Conservation (phyloP, 805 yeast genomes). For the Debaryomyces hansenii region DNA sequence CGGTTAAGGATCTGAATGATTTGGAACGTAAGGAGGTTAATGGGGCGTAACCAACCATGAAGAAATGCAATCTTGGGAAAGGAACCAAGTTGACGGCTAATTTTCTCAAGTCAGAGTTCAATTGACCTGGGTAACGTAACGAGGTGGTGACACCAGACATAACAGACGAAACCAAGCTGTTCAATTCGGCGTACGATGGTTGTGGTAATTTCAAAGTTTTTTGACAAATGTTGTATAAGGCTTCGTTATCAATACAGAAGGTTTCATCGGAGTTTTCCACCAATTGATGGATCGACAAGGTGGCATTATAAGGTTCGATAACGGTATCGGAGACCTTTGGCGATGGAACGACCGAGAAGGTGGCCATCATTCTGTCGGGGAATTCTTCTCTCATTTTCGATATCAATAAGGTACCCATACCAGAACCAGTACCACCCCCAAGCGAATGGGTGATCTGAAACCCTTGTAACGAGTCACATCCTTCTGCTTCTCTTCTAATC, state of each 20-base stretch:
- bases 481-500: constrained; percentile 91
- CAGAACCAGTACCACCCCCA: constrained; percentile 92
- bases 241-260: constrained; percentile 94
- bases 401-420: constrained; percentile 89
- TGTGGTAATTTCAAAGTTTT: constrained; percentile 77
- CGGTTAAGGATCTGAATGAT: constrained; percentile 80
- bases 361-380: constrained; percentile 95
- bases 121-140: constrained; percentile 91
- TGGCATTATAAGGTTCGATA: constrained; percentile 93
- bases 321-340: constrained; percentile 92
- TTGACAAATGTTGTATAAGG: constrained; percentile 85
- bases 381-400: constrained; percentile 88
- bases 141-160: constrained; percentile 97
- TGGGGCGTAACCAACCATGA: constrained; percentile 95
- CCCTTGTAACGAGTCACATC: constrained; percentile 90
- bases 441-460: constrained; percentile 72
- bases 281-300: constrained; percentile 85
- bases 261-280: constrained; percentile 91
- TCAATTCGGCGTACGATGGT: constrained; percentile 78
- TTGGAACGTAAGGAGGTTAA: constrained; percentile 78
- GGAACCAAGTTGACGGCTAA: constrained; percentile 94
- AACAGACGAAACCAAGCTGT: constrained; percentile 80
- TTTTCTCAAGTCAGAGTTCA: constrained; percentile 89
- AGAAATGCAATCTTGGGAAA: constrained; percentile 92
- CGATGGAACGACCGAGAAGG: constrained; percentile 90